Evolutionary conservation across 1,284 basidiomycete species (phyloP).

Genomic region (Bjerkandera adusta): DNA sequence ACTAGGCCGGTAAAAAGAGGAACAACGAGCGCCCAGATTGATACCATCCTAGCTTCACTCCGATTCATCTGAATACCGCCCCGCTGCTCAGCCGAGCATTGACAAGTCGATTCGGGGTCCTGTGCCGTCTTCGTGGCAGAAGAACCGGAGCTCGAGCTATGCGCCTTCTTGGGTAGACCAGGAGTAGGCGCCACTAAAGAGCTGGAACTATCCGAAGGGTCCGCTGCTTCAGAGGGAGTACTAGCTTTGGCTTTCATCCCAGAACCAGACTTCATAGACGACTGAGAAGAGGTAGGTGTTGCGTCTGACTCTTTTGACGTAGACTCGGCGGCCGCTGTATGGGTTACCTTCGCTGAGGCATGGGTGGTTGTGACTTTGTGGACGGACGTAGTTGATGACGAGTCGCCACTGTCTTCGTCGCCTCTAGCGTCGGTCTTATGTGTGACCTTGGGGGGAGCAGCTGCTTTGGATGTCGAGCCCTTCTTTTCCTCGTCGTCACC

Average conservation of each 20-base stretch:
- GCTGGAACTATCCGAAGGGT: background rate
- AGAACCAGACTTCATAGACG: too few relatives aligned
- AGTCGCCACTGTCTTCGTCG: background rate
- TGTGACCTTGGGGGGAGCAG: background rate
- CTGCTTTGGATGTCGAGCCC: background rate
- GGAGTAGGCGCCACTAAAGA: background rate
- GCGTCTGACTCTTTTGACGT: background rate
- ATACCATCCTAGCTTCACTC: too few relatives aligned
- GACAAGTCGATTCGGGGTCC: background rate
- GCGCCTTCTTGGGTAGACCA: slow-evolving; percentile 11
- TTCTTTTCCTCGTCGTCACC: background rate
- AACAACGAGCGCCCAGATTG: too few relatives aligned
- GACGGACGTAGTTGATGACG: too few relatives aligned
- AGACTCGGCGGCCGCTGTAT: background rate
- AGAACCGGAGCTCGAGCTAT: background rate
- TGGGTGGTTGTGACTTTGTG: background rate
- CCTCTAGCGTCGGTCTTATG: background rate
- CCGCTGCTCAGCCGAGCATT: too few relatives aligned
- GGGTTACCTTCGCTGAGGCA: background rate
- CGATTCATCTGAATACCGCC: too few relatives aligned
- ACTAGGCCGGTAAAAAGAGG: too few relatives aligned
- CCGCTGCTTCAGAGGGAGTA: background rate
- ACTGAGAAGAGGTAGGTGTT: background rate
- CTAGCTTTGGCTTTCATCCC: too few relatives aligned
- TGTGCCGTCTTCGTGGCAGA: background rate